Evolutionary conservation across 768 basidiomycete species (phyloP), one percentile per base, ranked within the genome.

Genomic region (Trametes cubensis): DNA sequence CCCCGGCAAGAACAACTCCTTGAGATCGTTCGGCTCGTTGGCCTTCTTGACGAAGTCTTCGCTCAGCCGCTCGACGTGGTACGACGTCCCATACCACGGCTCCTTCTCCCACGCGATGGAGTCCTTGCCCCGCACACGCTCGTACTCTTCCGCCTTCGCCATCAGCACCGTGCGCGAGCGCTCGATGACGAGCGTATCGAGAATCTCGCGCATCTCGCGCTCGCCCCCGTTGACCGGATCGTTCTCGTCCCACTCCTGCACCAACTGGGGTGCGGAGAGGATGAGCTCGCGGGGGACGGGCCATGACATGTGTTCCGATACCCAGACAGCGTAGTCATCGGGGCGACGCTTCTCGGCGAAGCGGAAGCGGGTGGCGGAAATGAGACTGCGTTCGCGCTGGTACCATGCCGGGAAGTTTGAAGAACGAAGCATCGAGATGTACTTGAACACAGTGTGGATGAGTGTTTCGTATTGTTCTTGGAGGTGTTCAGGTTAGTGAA

Each of bases 61-160:
- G 53, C 88, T 84, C 71, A 90, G 84, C 54, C 78, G 80, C 66
- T 91, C 83, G n/a, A 95, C 85, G 39, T 79, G 79, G 74, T 95
- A 98, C 63, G 85, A 82, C 2, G 97, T 98, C 5, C 90, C 93
- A 74, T 99, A 99, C 86, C 94, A 94, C 45, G 89, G 87, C 75
- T 98, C 97, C 46, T 82, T 85, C 65, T 82, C 70, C 92, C 92
- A 94, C 15, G 69, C 60, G 11, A 74, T n/a, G n/a, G n/a, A 67
- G 40, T 76, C 73, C 18, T 79, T 71, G 15, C 78, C 77, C 25
- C 75, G 72, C 56, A 89, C 77, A 42, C 87, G 78, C 55, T 79
- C 80, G 46, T 80, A 78, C 30, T 83, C 88, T 62, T 86, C 83
- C 45, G 82, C 84, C 71, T 85, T 85, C n/a, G 88, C 88, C 83